Conservation (phyloP, 164 flowering plant species). For the Stephania japonica region DNA sequence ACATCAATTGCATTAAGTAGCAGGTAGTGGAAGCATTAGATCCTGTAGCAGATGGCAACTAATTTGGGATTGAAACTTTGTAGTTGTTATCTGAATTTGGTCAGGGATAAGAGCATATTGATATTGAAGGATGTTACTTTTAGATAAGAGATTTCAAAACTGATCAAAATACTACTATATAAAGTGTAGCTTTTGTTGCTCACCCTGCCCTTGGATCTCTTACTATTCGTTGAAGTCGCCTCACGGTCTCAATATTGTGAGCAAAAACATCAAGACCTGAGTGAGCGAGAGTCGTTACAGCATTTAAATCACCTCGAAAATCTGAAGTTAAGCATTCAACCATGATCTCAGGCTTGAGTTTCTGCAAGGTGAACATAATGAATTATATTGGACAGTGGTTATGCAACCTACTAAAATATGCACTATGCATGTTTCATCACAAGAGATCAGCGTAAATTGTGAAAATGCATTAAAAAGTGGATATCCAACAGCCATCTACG, state of each 20-base stretch:
- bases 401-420: not conserved
- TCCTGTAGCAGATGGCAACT: no score
- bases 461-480: not conserved
- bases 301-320: conserved; percentile 76
- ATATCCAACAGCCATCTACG: not conserved
- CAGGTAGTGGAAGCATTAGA: no score
- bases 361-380: conserved; percentile 35
- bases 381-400: conserved; percentile 4
- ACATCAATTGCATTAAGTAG: no score
- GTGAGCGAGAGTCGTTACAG: conserved; percentile 59
- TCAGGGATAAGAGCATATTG: not conserved
- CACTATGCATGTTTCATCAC: not conserved
- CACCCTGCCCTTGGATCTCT: conserved; percentile 97
- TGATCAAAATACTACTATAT: not conserved
- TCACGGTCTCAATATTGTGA: conserved; percentile 93
- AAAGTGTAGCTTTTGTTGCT: conserved; percentile 12
- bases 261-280: conserved; percentile 98
- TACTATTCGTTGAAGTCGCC: conserved; percentile 81
- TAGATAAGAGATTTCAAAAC: not conserved
- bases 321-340: conserved; percentile 95
- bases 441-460: not conserved
- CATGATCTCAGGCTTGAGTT: conserved; percentile 81
- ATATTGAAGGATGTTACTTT: not conserved
- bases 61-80: no score
- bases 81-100: not conserved